phyloP scores from a whole-genome alignment of 129 eudicot species.

The Escallonia rubra region DNA sequence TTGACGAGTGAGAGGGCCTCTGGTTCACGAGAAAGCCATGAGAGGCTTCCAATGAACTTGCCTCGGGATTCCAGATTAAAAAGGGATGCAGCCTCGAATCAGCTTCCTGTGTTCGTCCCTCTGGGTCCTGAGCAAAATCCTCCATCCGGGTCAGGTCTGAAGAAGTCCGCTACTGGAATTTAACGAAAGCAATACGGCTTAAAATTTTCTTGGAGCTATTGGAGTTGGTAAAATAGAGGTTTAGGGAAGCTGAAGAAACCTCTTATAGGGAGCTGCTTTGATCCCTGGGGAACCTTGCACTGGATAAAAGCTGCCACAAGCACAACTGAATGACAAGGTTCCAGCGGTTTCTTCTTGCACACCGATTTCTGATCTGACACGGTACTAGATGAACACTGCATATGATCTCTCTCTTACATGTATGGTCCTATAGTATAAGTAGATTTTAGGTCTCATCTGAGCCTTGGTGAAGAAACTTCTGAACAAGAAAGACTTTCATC shows the following conservation, averaged over 20 bases:
- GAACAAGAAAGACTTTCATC: too few relatives aligned
- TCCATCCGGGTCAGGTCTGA: conserved; percentile 24
- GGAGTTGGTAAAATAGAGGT: not conserved
- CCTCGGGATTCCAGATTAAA: conserved; percentile 43
- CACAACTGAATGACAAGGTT: not conserved
- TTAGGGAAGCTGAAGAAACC: conserved; percentile 18
- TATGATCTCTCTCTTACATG: too few relatives aligned
- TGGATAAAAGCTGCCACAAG: not conserved
- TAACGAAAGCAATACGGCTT: not conserved
- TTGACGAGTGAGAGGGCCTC: conserved; percentile 27
- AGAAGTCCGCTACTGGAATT: conserved; percentile 5
- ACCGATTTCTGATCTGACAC: not conserved
- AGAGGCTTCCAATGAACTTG: conserved; percentile 13
- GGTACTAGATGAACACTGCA: not conserved
- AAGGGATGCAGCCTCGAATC: conserved; percentile 47
- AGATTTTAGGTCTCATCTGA: too few relatives aligned
- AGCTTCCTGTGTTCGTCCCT: conserved; percentile 51
- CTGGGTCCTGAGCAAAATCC: conserved; percentile 27
- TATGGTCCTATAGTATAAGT: too few relatives aligned
- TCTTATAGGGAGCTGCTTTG: not conserved
- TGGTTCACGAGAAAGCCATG: conserved; percentile 29
- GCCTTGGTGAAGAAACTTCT: too few relatives aligned
- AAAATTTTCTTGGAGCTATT: not conserved
- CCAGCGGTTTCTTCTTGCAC: conserved; percentile 17
- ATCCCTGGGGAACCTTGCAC: conserved; percentile 9